Evolutionary conservation across 83 land plant genomes (phyloP).

Genomic region (Picea engelmannii): DNA sequence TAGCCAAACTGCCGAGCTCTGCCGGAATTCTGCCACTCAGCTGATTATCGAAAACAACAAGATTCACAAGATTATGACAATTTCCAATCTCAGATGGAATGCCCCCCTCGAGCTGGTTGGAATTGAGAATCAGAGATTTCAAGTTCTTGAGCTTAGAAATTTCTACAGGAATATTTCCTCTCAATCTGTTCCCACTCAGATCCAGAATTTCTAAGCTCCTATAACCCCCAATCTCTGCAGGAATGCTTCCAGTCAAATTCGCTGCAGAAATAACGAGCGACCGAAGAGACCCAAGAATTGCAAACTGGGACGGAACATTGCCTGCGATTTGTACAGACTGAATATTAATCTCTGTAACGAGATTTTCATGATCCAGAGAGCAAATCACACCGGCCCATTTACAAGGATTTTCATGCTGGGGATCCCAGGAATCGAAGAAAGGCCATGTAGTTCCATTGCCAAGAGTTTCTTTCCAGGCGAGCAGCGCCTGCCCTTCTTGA

Average conservation of each 20-base stretch:
- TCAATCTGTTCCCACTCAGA: slow-evolving; percentile 42
- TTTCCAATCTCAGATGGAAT: slow-evolving; percentile 45
- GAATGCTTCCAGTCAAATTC: slow-evolving; percentile 30
- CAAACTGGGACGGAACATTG: slow-evolving; percentile 12
- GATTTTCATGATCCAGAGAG: background rate
- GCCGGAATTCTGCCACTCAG: slow-evolving; percentile 54
- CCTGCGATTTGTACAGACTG: background rate
- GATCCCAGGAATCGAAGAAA: slow-evolving; percentile 15
- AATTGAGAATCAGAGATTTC: slow-evolving; percentile 16
- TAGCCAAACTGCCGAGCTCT: slow-evolving; percentile 30
- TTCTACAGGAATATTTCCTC: slow-evolving; percentile 44
- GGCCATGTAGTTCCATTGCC: slow-evolving; percentile 9
- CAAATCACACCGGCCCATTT: background rate
- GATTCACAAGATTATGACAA: slow-evolving; percentile 23
- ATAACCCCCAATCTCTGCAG: slow-evolving; percentile 18
- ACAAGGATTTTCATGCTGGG: background rate
- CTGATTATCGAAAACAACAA: slow-evolving; percentile 32
- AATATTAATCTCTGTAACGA: slow-evolving; percentile 6
- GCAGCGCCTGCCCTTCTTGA: slow-evolving; percentile 31
- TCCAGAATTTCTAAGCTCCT: slow-evolving; percentile 17
- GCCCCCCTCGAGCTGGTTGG: slow-evolving; percentile 42
- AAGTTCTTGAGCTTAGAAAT: slow-evolving; percentile 36
- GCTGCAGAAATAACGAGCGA: slow-evolving; percentile 31
- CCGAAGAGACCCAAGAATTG: slow-evolving; percentile 1
- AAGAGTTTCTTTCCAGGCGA: slow-evolving; percentile 38